These are phyloP conservation scores for Claviceps monticola DNA, from an alignment of 2,329 filamentous ascomycete genomes.

Conservation along the genomic window DNA sequence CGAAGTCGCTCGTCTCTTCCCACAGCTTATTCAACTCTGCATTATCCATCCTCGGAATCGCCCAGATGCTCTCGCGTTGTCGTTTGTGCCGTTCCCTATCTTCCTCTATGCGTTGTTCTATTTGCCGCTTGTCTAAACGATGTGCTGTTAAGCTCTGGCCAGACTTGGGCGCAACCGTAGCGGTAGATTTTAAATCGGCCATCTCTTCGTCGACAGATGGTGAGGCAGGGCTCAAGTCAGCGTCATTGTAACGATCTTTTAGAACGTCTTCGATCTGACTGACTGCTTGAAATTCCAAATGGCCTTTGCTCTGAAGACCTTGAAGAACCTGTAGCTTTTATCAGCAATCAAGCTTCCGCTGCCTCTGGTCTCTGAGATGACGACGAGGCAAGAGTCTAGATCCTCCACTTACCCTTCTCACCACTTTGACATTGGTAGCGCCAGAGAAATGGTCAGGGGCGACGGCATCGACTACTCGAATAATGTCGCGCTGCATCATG, in stretches of 20 bases:
- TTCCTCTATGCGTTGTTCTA: constrained; percentile 94
- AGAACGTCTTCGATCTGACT: constrained; percentile 71
- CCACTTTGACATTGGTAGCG: constrained; percentile 86
- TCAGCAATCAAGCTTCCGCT: neutral
- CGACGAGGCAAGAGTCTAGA: neutral
- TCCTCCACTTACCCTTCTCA: constrained; percentile 50
- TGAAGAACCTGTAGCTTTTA: constrained; percentile 43
- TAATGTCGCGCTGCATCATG: constrained; percentile 91
- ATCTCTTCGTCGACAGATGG: constrained; percentile 31
- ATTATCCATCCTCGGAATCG: constrained; percentile 49
- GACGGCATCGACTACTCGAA: constrained; percentile 82
- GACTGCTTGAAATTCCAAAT: constrained; percentile 63
- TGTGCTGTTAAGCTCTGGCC: constrained; percentile 20
- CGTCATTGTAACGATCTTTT: constrained; percentile 57
- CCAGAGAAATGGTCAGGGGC: constrained; percentile 76
- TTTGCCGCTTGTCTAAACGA: constrained; percentile 66
- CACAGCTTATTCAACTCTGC: constrained; percentile 67
- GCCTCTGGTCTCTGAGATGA: neutral
- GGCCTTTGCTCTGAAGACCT: constrained; percentile 54
- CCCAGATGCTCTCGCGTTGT: constrained; percentile 85
- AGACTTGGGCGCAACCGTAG: constrained; percentile 25
- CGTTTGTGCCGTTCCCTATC: constrained; percentile 91
- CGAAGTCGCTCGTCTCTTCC: constrained; percentile 77
- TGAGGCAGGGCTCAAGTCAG: constrained; percentile 39
- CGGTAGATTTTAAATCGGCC: constrained; percentile 24